phyloP scores from a whole-genome alignment of 1,284 basidiomycete species.

The Cystobasidium sp. region DNA sequence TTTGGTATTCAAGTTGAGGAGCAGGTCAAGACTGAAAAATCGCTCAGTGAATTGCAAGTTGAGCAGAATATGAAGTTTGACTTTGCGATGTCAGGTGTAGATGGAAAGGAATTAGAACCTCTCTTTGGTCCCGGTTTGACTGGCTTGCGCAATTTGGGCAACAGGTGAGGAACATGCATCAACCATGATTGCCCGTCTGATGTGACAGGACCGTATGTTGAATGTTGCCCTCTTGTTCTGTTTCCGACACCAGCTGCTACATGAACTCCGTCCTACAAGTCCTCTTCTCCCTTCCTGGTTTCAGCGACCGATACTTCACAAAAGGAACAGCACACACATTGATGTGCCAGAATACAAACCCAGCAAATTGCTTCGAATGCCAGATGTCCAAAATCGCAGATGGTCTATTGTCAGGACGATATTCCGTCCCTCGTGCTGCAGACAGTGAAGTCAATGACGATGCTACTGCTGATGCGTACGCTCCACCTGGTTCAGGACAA shows the following conservation, averaged over 20 bases:
- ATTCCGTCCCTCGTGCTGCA: constrained; percentile 68
- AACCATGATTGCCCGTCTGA: background rate
- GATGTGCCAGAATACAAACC: constrained; percentile 70
- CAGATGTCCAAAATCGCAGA: constrained; percentile 93
- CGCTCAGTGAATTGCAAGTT: constrained; percentile 96
- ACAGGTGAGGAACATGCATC: constrained; percentile 65
- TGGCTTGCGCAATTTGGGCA: constrained; percentile 89
- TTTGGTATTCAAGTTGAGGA: constrained; percentile 87
- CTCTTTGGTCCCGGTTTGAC: constrained; percentile 87
- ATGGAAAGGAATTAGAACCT: constrained; percentile 84
- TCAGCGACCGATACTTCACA: constrained; percentile 74
- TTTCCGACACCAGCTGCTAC: constrained; percentile 76
- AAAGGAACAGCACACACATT: constrained; percentile 66
- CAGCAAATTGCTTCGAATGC: constrained; percentile 88
- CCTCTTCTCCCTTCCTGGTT: constrained; percentile 78
- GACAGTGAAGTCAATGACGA: constrained; percentile 25
- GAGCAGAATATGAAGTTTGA: constrained; percentile 96
- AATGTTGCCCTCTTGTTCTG: background rate
- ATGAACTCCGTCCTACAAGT: constrained; percentile 93
- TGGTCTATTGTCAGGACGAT: constrained; percentile 89
- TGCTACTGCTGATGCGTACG: constrained; percentile 24
- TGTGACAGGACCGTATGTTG: background rate
- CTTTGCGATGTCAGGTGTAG: constrained; percentile 89
- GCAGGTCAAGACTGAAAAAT: constrained; percentile 93
- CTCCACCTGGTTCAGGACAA: constrained; percentile 54